phyloP scores from a whole-genome alignment of 1,139 yeast species.

The Sugiyamaella pinicola region DNA sequence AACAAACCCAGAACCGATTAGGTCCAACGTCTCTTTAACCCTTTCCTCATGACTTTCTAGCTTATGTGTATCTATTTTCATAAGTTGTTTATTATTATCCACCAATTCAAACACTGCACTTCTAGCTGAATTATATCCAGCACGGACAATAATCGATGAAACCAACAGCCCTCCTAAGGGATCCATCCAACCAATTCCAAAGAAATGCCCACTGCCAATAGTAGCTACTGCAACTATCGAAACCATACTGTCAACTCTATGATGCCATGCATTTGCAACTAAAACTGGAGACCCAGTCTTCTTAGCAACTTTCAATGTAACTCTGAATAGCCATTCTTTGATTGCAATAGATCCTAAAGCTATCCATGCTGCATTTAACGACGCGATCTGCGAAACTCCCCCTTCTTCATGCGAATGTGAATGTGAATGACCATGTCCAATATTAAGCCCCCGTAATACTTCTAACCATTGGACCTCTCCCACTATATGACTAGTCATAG shows the following conservation, averaged over 20 bases:
- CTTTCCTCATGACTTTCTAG: constrained; percentile 28
- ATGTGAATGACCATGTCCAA: constrained; percentile 42
- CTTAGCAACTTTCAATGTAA: constrained; percentile 77
- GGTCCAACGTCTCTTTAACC: constrained; percentile 26
- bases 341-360: constrained; percentile 85
- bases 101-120: constrained; percentile 73
- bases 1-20: constrained; percentile 36
- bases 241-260: constrained; percentile 91
- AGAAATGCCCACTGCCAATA: constrained; percentile 79
- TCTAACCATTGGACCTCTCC: constrained; percentile 30
- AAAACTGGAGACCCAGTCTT: constrained; percentile 82
- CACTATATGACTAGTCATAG: constrained; percentile 54
- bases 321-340: constrained; percentile 83
- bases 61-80: constrained; percentile 26
- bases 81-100: constrained; percentile 48
- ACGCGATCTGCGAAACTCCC: constrained; percentile 47
- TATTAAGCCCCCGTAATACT: constrained; percentile 15
- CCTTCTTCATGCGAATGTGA: constrained; percentile 48
- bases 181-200: constrained; percentile 81
- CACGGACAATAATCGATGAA: constrained; percentile 75
- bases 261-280: constrained; percentile 98
- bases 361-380: constrained; percentile 93
- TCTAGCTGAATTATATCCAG: constrained; percentile 76
- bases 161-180: constrained; percentile 89
- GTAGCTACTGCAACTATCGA: constrained; percentile 88